Evolutionary conservation across 2,329 filamentous ascomycete species (phyloP), one percentile per base, ranked within the genome.

Genomic region (Emmonsiellopsis sp.): DNA sequence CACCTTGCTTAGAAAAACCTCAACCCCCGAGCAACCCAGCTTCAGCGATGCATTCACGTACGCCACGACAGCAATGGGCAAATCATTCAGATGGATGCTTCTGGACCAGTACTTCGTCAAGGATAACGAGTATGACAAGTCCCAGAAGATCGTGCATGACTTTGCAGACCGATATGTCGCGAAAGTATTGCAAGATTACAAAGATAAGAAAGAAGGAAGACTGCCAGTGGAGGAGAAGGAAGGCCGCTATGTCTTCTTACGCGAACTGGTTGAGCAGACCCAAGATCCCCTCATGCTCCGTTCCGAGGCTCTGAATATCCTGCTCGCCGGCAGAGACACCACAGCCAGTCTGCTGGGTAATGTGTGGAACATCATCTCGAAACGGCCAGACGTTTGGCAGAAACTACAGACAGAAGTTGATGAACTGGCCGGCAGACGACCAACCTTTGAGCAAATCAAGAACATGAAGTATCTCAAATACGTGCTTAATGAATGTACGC

Each of bases 301-400:
- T 2, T 75, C 78, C 56, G 76, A 83, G 58, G 50, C 54, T 5
- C 53, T 93, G 11, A 84, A 86, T 43, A 81, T 95, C 8, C 79
- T 96, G 2, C 80, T 96, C 15, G 91, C 91, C 1, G 90, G 89
- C 15, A 67, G 73, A 15, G 91, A 96, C 69, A 95, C 91, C 10
- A 96, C 91, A 0, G 90, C 90, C 30, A 81, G 79, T 15, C 89
- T 87, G 0, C 76, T 96, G 0, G 86, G 83, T 0, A 95, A 89
- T 85, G 76, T 81, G 30, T 78, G 95, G 57, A 93, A 92, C 69
- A 88, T 95, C 67, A 77, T 96, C 1, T 80, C 84, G 32, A 81
- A 83, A 20, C 79, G 88, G 58, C 89, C 89, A 0, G 74, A 81
- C 4, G 78, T 82, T 2, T 80, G 89, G 6, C 67, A 74, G 49